A percentile compares a stretch with the other conserved stretches of the same genome.
Evolutionary conservation across 2,329 filamentous ascomycete genomes (phyloP).

Genomic region (Fusarium sp.): DNA sequence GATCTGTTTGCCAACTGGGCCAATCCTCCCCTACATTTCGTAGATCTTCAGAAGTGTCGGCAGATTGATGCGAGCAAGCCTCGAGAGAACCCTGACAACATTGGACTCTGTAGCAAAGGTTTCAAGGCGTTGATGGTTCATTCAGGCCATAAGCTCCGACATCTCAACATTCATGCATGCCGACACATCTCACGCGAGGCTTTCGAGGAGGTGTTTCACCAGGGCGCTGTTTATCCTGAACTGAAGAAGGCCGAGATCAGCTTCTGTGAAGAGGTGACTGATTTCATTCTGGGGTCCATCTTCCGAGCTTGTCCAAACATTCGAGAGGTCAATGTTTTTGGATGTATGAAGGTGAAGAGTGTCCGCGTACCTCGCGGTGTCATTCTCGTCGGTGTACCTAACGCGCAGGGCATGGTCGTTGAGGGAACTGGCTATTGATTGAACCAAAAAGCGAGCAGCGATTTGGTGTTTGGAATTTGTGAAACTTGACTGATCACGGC

Average conservation of each 20-base stretch:
- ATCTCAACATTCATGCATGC: slow-evolving; percentile 85
- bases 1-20: slow-evolving; percentile 81
- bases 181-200: slow-evolving; percentile 81
- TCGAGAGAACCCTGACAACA: slow-evolving; percentile 71
- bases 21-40: slow-evolving; percentile 76
- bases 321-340: slow-evolving; percentile 72
- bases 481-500: not conserved
- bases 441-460: slow-evolving; percentile 5
- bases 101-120: slow-evolving; percentile 81
- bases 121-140: slow-evolving; percentile 88
- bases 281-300: slow-evolving; percentile 72
- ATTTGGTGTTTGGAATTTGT: slow-evolving; percentile 20
- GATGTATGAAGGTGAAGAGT: slow-evolving; percentile 72
- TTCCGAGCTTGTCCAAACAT: slow-evolving; percentile 74
- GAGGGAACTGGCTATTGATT: slow-evolving; percentile 56
- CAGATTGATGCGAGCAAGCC: slow-evolving; percentile 80
- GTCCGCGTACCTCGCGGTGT: slow-evolving; percentile 67
- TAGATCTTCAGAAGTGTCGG: slow-evolving; percentile 84
- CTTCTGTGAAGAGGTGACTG: slow-evolving; percentile 78
- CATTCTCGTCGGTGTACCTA: slow-evolving; percentile 70
- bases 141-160: slow-evolving; percentile 74
- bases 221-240: slow-evolving; percentile 72
- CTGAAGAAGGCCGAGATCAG: slow-evolving; percentile 81
- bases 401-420: slow-evolving; percentile 71
- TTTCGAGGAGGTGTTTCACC: slow-evolving; percentile 80